phyloP scores from a whole-genome alignment of 371 early-diverging fungal genomes.

The Mucor saturninus region DNA sequence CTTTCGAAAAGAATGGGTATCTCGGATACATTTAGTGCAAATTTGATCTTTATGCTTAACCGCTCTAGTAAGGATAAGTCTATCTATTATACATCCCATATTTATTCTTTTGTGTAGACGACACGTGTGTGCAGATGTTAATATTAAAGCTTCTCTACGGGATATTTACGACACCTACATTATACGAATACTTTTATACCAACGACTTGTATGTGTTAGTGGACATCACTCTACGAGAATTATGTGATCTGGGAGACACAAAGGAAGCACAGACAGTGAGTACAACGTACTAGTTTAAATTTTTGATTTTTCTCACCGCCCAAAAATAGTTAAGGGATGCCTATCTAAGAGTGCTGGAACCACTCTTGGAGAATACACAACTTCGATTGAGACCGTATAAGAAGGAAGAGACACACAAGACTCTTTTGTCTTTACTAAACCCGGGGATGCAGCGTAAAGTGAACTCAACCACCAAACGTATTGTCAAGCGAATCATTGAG shows the following conservation, averaged over 20 bases:
- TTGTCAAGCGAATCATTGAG: conserved; percentile 55
- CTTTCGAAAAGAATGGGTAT: conserved; percentile 62
- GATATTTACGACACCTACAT: conserved; percentile 63
- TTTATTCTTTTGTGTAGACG: conserved; percentile 45
- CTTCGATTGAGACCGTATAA: conserved; percentile 57
- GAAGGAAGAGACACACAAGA: conserved; percentile 51
- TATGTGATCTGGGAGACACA: conserved; percentile 74
- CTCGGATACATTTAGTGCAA: conserved; percentile 83
- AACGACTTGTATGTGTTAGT: conserved; percentile 86
- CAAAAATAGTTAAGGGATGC: conserved; percentile 67
- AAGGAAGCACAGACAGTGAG: conserved; percentile 59
- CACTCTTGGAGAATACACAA: conserved; percentile 72
- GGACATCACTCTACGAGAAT: conserved; percentile 82
- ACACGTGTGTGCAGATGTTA: conserved; percentile 68
- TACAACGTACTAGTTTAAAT: not conserved
- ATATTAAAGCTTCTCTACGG: conserved; percentile 73
- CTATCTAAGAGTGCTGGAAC: conserved; percentile 76
- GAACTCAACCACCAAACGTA: conserved; percentile 38
- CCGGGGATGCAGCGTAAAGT: conserved; percentile 41
- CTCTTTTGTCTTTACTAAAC: conserved; percentile 44
- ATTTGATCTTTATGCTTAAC: conserved; percentile 85
- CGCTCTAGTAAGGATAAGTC: conserved; percentile 66
- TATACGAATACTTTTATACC: conserved; percentile 81
- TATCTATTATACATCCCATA: not conserved
- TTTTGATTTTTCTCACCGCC: not conserved